A percentile compares a stretch with the other conserved stretches of the same genome.
phyloP scores from a whole-genome alignment of 192 early-diverging fungal genomes.

The Linnemannia exigua region DNA sequence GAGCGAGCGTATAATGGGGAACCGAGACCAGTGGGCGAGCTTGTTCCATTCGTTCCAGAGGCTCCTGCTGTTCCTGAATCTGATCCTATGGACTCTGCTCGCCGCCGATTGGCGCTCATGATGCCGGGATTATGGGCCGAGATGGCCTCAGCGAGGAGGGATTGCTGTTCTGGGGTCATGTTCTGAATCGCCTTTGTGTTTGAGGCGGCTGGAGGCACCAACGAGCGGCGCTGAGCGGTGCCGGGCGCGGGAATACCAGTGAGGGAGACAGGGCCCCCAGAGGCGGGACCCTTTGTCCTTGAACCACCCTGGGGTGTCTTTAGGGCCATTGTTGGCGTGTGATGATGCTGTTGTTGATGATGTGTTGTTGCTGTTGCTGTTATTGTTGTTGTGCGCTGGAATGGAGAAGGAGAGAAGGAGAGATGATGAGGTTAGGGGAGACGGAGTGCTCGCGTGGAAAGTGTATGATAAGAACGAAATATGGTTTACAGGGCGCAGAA shows the following conservation, averaged over 20 bases:
- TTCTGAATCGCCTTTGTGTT: conserved; percentile 28
- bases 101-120: conserved; percentile 20
- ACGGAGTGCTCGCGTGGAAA: background rate
- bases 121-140: conserved; percentile 38
- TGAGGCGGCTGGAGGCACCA: conserved; percentile 14
- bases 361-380: background rate
- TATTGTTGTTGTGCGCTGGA: background rate
- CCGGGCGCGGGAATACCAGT: conserved; percentile 34
- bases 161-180: conserved; percentile 56
- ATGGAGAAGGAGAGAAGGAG: background rate
- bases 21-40: conserved; percentile 10
- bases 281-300: conserved; percentile 31
- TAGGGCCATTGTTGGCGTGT: conserved; percentile 25
- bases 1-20: conserved; percentile 29
- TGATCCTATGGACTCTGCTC: conserved; percentile 34
- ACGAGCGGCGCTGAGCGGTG: conserved; percentile 21
- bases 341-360: background rate
- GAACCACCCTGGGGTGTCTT: conserved; percentile 36
- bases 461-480: background rate
- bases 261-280: conserved; percentile 32
- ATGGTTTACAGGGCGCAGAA: background rate
- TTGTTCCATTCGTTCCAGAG: conserved; percentile 1
- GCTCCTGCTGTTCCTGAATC: conserved; percentile 1
- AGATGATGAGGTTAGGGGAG: conserved; percentile 22
- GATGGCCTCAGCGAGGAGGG: conserved; percentile 54